Base-by-base conservation (phyloP, 1,284 basidiomycete species). In the Taiwanofungus camphoratus region DNA sequence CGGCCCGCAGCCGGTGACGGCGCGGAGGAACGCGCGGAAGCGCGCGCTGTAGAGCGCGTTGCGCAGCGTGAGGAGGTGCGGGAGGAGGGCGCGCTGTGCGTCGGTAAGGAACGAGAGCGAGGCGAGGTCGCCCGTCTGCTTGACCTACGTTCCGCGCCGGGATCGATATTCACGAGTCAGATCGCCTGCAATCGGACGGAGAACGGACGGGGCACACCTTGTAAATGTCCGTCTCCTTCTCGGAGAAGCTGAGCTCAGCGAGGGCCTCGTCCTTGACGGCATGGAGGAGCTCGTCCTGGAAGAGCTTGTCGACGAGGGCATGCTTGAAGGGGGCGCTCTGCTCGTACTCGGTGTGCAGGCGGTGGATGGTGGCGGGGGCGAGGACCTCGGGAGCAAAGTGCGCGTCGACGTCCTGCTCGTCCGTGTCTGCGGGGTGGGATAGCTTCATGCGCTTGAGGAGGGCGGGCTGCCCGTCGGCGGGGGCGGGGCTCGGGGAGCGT, bases 201-300 rank as follows among this genome's bases (percentile, higher is more conserved):
- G 36, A 24, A 33, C 20, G 20, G 29, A 29, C 12, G 20, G 36
- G 24, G 49, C 71, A 45, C 49, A 87, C 92, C 79, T 93, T 95
- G 80, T 98, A 99, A 54, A 99, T 99, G 61, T 99, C 95, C 5
- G 95, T 99, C 73, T 98, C 92, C 70, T 97, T 99, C 66, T 93
- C 87, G 5, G 92, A 85, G 65, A 97, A 98, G 56, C 80, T 88
- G 58, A 99, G 81, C 55, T 96, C 83, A 33, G 75, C 71, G 52
- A 92, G 70, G 55, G 93, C 84, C 61, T 92, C 88, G 52, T 88
- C 79, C 63, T 87, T 87, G 41, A 90, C 88, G 23, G 74, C 72
- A 49, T 69, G 70, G 42, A 95, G 74, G 22, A 96, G 73, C 16
- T 87, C 83, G 55, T 95, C 87, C 57, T 86, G 79, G 66, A 98